Evolutionary conservation across 2,329 filamentous ascomycete genomes (phyloP).

Genomic region (Ophiostoma himal-ulmi): DNA sequence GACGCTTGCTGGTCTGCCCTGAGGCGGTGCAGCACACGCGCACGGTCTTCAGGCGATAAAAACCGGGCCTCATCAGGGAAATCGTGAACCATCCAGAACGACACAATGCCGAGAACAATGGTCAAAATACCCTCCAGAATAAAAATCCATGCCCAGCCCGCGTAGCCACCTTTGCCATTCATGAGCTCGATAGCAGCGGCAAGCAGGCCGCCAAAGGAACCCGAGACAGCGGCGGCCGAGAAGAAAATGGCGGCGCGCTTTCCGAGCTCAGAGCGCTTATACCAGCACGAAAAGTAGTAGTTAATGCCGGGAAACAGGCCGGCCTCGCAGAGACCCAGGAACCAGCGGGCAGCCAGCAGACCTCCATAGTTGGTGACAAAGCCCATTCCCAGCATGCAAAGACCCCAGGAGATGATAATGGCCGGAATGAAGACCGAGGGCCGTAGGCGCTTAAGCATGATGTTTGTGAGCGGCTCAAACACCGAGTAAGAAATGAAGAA

Average conservation of each 20-base stretch:
- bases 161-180: slow-evolving; percentile 49
- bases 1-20: slow-evolving; percentile 62
- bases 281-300: slow-evolving; percentile 72
- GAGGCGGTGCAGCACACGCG: slow-evolving; percentile 62
- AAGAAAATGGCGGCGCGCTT: slow-evolving; percentile 71
- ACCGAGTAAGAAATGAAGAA: slow-evolving; percentile 83
- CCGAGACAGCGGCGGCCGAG: slow-evolving; percentile 68
- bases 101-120: slow-evolving; percentile 56
- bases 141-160: slow-evolving; percentile 58
- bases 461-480: slow-evolving; percentile 72
- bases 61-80: slow-evolving; percentile 71
- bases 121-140: slow-evolving; percentile 64
- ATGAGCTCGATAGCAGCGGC: slow-evolving; percentile 64
- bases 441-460: slow-evolving; percentile 68
- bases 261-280: slow-evolving; percentile 68
- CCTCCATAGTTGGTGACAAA: slow-evolving; percentile 58
- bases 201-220: slow-evolving; percentile 65
- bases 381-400: slow-evolving; percentile 64
- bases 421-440: slow-evolving; percentile 74
- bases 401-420: slow-evolving; percentile 70
- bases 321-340: slow-evolving; percentile 67
- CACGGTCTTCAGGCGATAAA: slow-evolving; percentile 59
- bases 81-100: slow-evolving; percentile 71
- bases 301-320: slow-evolving; percentile 67
- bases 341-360: slow-evolving; percentile 62